phyloP scores from a whole-genome alignment of 2,329 filamentous ascomycete genomes.

The Alternaria alternata region DNA sequence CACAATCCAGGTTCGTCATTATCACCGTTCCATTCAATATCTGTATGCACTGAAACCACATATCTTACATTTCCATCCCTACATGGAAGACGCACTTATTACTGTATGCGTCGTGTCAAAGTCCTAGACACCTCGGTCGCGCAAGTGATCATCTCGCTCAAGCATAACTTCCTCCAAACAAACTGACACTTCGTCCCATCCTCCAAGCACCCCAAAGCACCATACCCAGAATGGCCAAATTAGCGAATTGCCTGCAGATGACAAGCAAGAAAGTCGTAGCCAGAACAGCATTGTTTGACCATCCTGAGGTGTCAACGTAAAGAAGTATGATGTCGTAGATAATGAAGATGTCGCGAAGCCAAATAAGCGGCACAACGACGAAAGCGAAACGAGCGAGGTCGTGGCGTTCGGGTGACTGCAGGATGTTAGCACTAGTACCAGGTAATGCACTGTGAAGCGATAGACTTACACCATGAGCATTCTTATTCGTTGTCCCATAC shows the following conservation, averaged over 20 bases:
- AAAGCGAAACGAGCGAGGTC: slow-evolving; percentile 11
- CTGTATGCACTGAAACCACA: too few relatives aligned
- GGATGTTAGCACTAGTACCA: neutral
- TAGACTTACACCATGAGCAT: slow-evolving; percentile 8
- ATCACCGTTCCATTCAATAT: too few relatives aligned
- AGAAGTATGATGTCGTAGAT: slow-evolving; percentile 13
- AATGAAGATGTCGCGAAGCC: slow-evolving; percentile 16
- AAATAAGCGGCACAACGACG: slow-evolving; percentile 10
- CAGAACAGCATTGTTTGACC: neutral
- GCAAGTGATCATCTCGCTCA: neutral
- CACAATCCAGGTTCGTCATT: too few relatives aligned
- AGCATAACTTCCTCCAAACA: slow-evolving; percentile 4
- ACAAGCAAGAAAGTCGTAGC: slow-evolving; percentile 10
- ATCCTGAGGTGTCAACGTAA: slow-evolving; percentile 1
- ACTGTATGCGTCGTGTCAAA: neutral
- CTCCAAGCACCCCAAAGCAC: slow-evolving; percentile 17
- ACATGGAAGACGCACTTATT: too few relatives aligned
- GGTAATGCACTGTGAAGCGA: too few relatives aligned
- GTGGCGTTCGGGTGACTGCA: slow-evolving; percentile 11
- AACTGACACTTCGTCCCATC: slow-evolving; percentile 6
- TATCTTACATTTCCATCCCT: too few relatives aligned
- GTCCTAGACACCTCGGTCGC: neutral
- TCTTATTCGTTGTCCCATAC: slow-evolving; percentile 9
- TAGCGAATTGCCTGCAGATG: slow-evolving; percentile 9
- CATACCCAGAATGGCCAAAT: slow-evolving; percentile 8